Percentiles rank a stretch among this genome's conserved stretches.
phyloP scores from a whole-genome alignment of 139 green algal genomes.

The Diplosphaera chodatii region DNA sequence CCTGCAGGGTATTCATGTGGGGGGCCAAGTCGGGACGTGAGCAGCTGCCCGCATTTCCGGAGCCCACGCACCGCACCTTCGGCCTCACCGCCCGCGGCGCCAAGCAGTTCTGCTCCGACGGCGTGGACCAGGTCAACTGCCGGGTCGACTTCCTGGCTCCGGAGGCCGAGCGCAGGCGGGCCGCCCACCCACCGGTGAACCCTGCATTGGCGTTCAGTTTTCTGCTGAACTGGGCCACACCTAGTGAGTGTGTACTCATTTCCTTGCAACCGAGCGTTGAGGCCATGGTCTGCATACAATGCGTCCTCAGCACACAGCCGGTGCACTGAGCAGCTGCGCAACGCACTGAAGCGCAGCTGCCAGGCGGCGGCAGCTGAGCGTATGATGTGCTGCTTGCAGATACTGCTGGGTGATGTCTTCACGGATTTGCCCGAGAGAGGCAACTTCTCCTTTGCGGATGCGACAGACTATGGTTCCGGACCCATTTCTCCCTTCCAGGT shows the following conservation, averaged over 20 bases:
- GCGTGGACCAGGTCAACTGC: slow-evolving; percentile 16
- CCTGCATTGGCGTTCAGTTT: too few relatives aligned
- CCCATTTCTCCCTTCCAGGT: slow-evolving; percentile 14
- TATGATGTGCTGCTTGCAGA: slow-evolving; percentile 12
- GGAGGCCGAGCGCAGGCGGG: not conserved
- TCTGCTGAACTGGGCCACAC: too few relatives aligned
- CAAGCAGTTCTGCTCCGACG: slow-evolving; percentile 5
- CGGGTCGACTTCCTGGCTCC: slow-evolving; percentile 29
- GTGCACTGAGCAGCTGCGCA: too few relatives aligned
- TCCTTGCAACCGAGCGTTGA: too few relatives aligned
- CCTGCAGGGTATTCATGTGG: not conserved
- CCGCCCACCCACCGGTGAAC: slow-evolving; percentile 27
- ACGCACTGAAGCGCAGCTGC: too few relatives aligned
- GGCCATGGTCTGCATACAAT: too few relatives aligned
- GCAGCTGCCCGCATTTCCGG: slow-evolving; percentile 60
- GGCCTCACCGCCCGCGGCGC: slow-evolving; percentile 1
- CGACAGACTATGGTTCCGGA: slow-evolving; percentile 14
- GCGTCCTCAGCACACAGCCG: too few relatives aligned
- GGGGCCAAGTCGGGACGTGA: not conserved
- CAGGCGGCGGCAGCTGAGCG: too few relatives aligned
- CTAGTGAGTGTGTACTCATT: too few relatives aligned
- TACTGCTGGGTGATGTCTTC: slow-evolving; percentile 51
- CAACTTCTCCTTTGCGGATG: slow-evolving; percentile 44
- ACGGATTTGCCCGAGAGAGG: slow-evolving; percentile 44
- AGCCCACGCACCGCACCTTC: slow-evolving; percentile 27